Evolutionary conservation across 805 yeast genomes (phyloP).

Genomic region (Blastobotrys parvus): DNA sequence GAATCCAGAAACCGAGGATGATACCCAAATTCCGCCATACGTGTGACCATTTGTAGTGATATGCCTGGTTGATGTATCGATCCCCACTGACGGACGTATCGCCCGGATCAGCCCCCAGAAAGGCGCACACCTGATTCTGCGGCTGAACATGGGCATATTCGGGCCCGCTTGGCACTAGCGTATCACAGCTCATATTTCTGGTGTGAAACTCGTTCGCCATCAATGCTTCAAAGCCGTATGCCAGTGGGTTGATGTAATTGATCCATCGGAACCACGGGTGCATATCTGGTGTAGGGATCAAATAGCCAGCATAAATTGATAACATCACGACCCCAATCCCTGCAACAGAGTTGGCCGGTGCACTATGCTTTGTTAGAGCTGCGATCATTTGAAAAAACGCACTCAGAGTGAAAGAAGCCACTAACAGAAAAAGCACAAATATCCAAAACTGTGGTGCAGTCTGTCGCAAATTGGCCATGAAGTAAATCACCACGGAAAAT

Average conservation of each 20-base stretch:
- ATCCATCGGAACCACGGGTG: slow-evolving; percentile 70
- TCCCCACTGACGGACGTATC: slow-evolving; percentile 47
- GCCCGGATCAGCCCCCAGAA: slow-evolving; percentile 55
- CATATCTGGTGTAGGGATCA: slow-evolving; percentile 52
- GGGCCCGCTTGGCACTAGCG: slow-evolving; percentile 52
- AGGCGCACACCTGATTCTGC: slow-evolving; percentile 45
- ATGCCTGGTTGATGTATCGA: slow-evolving; percentile 41
- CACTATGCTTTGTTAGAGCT: slow-evolving; percentile 38
- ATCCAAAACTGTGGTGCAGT: slow-evolving; percentile 48
- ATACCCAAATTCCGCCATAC: slow-evolving; percentile 79
- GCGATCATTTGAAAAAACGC: slow-evolving; percentile 49
- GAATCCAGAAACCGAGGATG: slow-evolving; percentile 41
- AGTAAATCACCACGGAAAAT: slow-evolving; percentile 46
- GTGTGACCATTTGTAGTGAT: slow-evolving; percentile 45
- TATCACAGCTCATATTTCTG: slow-evolving; percentile 44
- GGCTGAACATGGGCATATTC: slow-evolving; percentile 36
- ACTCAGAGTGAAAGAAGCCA: slow-evolving; percentile 40
- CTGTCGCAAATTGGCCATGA: slow-evolving; percentile 44
- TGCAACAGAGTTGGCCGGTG: slow-evolving; percentile 56
- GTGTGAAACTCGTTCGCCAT: slow-evolving; percentile 58
- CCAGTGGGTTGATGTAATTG: slow-evolving; percentile 47
- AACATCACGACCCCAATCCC: slow-evolving; percentile 47
- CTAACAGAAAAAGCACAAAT: slow-evolving; percentile 37
- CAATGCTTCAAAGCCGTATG: slow-evolving; percentile 54
- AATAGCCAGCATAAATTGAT: slow-evolving; percentile 52